Evolutionary conservation across 2,329 filamentous ascomycete species (phyloP).

Genomic region (Nigrospora osmanthi): DNA sequence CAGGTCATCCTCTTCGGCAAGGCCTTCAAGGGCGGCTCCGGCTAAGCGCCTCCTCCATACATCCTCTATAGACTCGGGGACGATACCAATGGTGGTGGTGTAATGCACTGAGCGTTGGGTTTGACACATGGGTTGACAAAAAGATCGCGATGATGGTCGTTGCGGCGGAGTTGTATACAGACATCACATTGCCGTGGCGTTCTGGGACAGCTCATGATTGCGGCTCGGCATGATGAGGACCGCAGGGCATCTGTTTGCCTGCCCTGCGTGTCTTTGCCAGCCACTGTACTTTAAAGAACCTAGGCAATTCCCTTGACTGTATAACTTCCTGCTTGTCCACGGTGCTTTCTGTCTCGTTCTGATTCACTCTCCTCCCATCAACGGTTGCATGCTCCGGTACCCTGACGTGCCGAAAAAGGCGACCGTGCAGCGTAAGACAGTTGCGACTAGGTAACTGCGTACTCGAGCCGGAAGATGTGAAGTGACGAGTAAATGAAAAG

Average conservation of each 20-base stretch:
- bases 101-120: slow-evolving; percentile 24
- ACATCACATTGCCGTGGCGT: slow-evolving; percentile 27
- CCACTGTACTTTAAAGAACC: slow-evolving; percentile 60
- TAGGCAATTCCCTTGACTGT: slow-evolving; percentile 46
- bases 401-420: too few species aligned
- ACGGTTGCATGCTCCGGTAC: too few species aligned
- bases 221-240: slow-evolving; percentile 17
- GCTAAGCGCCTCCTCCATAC: slow-evolving; percentile 15
- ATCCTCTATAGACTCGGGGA: slow-evolving; percentile 28
- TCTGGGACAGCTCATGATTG: slow-evolving; percentile 27
- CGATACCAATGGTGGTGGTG: slow-evolving; percentile 23
- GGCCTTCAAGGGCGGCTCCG: slow-evolving; percentile 76
- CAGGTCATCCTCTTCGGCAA: slow-evolving; percentile 99
- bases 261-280: slow-evolving; percentile 36
- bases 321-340: slow-evolving; percentile 24
- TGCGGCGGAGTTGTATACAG: slow-evolving; percentile 32
- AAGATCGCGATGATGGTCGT: slow-evolving; percentile 35
- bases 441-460: too few species aligned
- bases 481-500: too few species aligned
- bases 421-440: too few species aligned
- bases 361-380: slow-evolving; percentile 10
- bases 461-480: too few species aligned
- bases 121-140: slow-evolving; percentile 32
- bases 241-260: slow-evolving; percentile 30
- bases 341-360: slow-evolving; percentile 20